Conservation (phyloP, 2,329 filamentous ascomycete genomes). For the Alternaria gaisen region DNA sequence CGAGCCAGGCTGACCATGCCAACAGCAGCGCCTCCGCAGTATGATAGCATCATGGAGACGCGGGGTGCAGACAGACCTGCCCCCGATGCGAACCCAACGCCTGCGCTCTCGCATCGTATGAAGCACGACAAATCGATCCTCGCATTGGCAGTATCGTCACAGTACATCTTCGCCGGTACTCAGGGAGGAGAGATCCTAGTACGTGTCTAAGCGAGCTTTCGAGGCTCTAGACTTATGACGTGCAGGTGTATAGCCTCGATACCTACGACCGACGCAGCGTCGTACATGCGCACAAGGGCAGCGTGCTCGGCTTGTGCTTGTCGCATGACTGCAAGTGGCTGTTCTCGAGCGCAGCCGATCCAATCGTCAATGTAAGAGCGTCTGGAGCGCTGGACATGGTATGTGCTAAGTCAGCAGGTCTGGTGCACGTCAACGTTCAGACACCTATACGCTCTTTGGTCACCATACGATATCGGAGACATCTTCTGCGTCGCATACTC, state of each 20-base stretch:
- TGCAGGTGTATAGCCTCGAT: slow-evolving; percentile 79
- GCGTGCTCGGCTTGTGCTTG: slow-evolving; percentile 84
- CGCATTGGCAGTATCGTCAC: slow-evolving; percentile 79
- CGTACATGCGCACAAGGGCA: slow-evolving; percentile 89
- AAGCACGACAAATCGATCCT: slow-evolving; percentile 82
- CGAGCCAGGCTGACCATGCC: slow-evolving; percentile 38
- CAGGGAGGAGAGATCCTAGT: slow-evolving; percentile 91
- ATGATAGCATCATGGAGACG: slow-evolving; percentile 35
- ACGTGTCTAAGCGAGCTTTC: slow-evolving; percentile 31
- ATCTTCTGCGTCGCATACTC: slow-evolving; percentile 96
- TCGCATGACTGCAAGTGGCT: slow-evolving; percentile 78
- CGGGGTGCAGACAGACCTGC: slow-evolving; percentile 21
- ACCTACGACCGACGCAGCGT: slow-evolving; percentile 83
- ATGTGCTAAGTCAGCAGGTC: slow-evolving; percentile 57
- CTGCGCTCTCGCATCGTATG: slow-evolving; percentile 77
- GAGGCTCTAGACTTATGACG: slow-evolving; percentile 22
- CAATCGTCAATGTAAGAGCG: slow-evolving; percentile 78
- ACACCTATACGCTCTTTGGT: slow-evolving; percentile 88
- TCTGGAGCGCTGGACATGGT: too few relatives aligned
- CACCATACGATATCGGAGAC: slow-evolving; percentile 92
- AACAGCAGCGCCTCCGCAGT: slow-evolving; percentile 35
- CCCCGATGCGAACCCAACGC: slow-evolving; percentile 43
- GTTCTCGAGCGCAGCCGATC: slow-evolving; percentile 92
- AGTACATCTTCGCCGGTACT: slow-evolving; percentile 88
- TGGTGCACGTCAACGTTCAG: slow-evolving; percentile 83